Evolutionary conservation across 805 yeast species (phyloP), one percentile per base, ranked within the genome.

Genomic region (Saturnispora diversa): DNA sequence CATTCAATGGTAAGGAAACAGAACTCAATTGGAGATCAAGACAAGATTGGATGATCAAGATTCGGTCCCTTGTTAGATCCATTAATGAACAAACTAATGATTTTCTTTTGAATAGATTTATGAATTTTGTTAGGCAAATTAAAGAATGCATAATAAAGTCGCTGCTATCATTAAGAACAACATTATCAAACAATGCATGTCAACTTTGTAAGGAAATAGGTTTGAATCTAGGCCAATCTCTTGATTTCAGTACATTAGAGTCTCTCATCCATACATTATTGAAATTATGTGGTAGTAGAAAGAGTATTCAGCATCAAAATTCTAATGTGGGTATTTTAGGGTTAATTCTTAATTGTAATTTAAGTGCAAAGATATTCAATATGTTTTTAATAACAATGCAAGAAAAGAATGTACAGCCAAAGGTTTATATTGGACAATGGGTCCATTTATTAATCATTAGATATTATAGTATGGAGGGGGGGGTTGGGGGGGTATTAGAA

Each of bases 1-100:
- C 56, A 19, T 87, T 90, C 51, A 72, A 68, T 7, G 82, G 80
- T 5, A 68, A 80, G 52, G 98, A 92, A 57, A 82, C 94, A 0
- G 98, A 92, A 54, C 70, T 70, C 44, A 92, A 92, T 55, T 92
- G 98, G 98, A 60, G 66, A 17, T 50, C 52, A 0, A 69, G 98
- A 53, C 95, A 88, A 50, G 69, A 71, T 39, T 64, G 65, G 37
- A 70, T 86, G 3, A 51, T 71, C 1, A 69, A 67, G 36, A 52
- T 86, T 25, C 68, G 96, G 42, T 65, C 72, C 2, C 59, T 81
- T 4, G 46, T 84, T 3, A 59, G 86, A 33, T 86, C n/a, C n/a
- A n/a, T n/a, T n/a, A n/a, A 88, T 3, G 74, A 25, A 5, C 26
- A 38, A 8, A 12, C 4, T 13, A 13, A 77, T 50, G 62, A 25